phyloP scores from a whole-genome alignment of 2,329 filamentous ascomycete species.

The Aspergillus luchuensis region DNA sequence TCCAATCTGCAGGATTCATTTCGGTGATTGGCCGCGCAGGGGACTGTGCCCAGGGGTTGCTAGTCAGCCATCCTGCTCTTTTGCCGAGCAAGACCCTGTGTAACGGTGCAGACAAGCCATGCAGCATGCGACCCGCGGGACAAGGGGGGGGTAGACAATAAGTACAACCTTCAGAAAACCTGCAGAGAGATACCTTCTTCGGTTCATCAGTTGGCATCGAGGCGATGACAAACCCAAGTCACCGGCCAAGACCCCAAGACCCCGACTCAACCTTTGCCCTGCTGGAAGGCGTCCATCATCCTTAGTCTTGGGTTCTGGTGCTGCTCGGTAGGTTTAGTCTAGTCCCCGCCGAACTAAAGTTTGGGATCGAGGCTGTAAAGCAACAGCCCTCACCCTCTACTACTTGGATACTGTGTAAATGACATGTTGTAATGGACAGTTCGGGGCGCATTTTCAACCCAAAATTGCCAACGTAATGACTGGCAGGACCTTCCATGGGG shows the following conservation, averaged over 20 bases:
- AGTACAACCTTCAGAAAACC: not conserved
- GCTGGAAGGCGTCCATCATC: not conserved
- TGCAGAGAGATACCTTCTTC: no score
- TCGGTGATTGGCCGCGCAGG: not conserved
- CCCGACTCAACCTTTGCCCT: not conserved
- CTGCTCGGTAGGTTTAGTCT: not conserved
- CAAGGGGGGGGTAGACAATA: not conserved
- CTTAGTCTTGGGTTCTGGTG: not conserved
- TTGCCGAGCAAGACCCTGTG: conserved; percentile 6
- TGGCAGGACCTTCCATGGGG: not conserved
- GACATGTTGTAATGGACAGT: not conserved
- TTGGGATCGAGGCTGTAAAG: not conserved
- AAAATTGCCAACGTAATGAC: not conserved
- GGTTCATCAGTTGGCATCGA: not conserved
- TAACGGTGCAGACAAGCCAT: not conserved
- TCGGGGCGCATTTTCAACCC: not conserved
- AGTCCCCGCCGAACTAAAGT: conserved; percentile 1
- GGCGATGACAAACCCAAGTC: not conserved
- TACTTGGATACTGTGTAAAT: no score
- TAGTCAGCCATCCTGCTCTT: not conserved
- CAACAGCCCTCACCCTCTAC: no score
- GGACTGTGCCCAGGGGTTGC: not conserved
- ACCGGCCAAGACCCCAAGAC: not conserved
- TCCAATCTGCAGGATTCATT: not conserved
- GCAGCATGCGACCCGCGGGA: not conserved